Evolutionary conservation across 495 filamentous ascomycete species (phyloP).

Genomic region (Cercophora samala): DNA sequence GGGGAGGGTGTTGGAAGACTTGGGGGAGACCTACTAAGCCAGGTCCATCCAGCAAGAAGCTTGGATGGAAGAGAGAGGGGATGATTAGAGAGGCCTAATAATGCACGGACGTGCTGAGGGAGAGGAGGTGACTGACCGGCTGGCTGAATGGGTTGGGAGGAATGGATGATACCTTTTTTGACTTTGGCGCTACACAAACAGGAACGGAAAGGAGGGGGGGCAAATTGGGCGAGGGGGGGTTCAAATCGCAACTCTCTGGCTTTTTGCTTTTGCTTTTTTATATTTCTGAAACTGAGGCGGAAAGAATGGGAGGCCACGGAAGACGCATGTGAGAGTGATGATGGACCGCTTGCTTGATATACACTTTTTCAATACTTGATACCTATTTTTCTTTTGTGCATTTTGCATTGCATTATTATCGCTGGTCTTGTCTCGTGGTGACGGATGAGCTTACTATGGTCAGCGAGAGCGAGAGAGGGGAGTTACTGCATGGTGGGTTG

Average conservation of each 20-base stretch:
- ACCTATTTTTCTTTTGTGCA: not conserved
- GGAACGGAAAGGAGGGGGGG: slow-evolving; percentile 1
- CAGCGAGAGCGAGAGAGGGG: too few relatives aligned
- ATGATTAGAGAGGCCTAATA: slow-evolving; percentile 11
- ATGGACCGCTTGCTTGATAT: not conserved
- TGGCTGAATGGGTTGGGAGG: not conserved
- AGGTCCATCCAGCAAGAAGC: not conserved
- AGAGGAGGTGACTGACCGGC: not conserved
- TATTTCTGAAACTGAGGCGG: not conserved
- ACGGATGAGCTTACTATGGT: not conserved
- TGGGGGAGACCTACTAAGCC: slow-evolving; percentile 47
- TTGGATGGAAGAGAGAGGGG: not conserved
- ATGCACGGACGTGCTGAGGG: not conserved
- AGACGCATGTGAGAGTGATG: not conserved
- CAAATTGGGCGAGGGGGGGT: not conserved
- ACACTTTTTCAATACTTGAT: not conserved
- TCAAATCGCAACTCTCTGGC: not conserved
- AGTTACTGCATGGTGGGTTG: too few relatives aligned
- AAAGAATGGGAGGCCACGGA: not conserved
- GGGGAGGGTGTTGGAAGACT: slow-evolving; percentile 41
- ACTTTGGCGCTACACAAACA: not conserved
- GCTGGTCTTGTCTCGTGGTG: not conserved
- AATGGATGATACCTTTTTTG: not conserved
- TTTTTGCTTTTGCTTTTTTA: not conserved
- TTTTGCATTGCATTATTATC: not conserved